Evolutionary conservation across 352 stramenopile species (phyloP).

Genomic region (Phytophthora fragariae): DNA sequence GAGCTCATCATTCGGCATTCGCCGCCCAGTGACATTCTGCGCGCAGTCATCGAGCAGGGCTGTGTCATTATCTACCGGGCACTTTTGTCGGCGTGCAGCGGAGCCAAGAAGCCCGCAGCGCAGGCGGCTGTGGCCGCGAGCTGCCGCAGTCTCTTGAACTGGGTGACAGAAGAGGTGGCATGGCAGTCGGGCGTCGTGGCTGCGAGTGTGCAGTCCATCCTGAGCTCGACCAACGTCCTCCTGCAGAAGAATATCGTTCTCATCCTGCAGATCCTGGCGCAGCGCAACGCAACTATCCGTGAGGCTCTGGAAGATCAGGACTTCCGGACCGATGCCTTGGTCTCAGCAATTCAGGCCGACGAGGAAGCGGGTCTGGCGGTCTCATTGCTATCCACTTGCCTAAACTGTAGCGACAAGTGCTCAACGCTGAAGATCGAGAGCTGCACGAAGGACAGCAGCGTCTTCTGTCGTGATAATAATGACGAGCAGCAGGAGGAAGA

Average conservation of each 20-base stretch:
- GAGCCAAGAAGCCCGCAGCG: slow-evolving; percentile 4
- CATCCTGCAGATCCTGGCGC: slow-evolving; percentile 47
- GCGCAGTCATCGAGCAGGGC: slow-evolving; percentile 56
- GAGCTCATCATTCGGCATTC: slow-evolving; percentile 31
- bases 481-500: slow-evolving; percentile 12
- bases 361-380: slow-evolving; percentile 28
- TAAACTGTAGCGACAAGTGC: slow-evolving; percentile 42
- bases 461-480: slow-evolving; percentile 7
- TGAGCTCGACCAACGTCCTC: slow-evolving; percentile 46
- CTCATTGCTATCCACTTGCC: slow-evolving; percentile 31
- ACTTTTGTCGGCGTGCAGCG: slow-evolving; percentile 18
- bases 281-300: slow-evolving; percentile 32
- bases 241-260: slow-evolving; percentile 57
- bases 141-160: slow-evolving; percentile 35
- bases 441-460: slow-evolving; percentile 1
- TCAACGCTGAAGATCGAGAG: slow-evolving; percentile 53
- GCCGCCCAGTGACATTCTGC: slow-evolving; percentile 39
- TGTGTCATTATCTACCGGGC: slow-evolving; percentile 49
- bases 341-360: slow-evolving; percentile 31
- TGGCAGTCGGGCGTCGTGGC: slow-evolving; percentile 34
- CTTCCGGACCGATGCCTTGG: slow-evolving; percentile 32
- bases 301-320: slow-evolving; percentile 30
- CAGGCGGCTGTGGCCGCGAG: slow-evolving; percentile 28
- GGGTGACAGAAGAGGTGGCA: slow-evolving; percentile 40
- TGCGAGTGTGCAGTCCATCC: slow-evolving; percentile 34